These are phyloP conservation scores for Skeletonema menzelii DNA, from an alignment of 108 stramenopile genomes.

Conservation along the genomic window DNA sequence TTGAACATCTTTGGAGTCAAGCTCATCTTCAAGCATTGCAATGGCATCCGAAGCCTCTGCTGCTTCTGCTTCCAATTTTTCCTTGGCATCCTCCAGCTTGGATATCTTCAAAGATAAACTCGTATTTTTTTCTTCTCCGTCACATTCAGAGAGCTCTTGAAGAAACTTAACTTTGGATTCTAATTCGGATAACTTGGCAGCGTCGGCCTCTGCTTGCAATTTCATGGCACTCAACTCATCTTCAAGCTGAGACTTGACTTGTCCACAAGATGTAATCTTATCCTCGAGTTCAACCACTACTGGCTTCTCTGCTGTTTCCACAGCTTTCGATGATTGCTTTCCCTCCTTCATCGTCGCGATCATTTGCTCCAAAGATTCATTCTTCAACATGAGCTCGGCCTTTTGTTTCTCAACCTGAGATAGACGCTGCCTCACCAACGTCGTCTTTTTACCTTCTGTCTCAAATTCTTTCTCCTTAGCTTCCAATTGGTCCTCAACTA, in stretches of 20 bases:
- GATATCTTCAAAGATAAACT: conserved; percentile 12
- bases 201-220: background rate
- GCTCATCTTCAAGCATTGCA: conserved; percentile 36
- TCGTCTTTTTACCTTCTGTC: background rate
- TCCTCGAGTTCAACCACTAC: background rate
- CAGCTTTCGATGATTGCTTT: background rate
- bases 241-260: background rate
- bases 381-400: background rate
- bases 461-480: conserved; percentile 1
- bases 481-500: conserved; percentile 13
- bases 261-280: background rate
- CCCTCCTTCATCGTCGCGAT: background rate
- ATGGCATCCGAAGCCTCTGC: conserved; percentile 26
- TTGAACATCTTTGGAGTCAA: conserved; percentile 31
- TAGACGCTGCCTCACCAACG: background rate
- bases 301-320: background rate
- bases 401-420: conserved; percentile 9
- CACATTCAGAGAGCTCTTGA: background rate
- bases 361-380: background rate
- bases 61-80: conserved; percentile 13
- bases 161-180: background rate
- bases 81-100: conserved; percentile 22
- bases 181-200: background rate
- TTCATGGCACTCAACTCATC: background rate
- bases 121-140: background rate